Evolutionary conservation across 495 filamentous ascomycete species (phyloP), one percentile per base, ranked within the genome.

Genomic region (Astrocystis sublimbata): DNA sequence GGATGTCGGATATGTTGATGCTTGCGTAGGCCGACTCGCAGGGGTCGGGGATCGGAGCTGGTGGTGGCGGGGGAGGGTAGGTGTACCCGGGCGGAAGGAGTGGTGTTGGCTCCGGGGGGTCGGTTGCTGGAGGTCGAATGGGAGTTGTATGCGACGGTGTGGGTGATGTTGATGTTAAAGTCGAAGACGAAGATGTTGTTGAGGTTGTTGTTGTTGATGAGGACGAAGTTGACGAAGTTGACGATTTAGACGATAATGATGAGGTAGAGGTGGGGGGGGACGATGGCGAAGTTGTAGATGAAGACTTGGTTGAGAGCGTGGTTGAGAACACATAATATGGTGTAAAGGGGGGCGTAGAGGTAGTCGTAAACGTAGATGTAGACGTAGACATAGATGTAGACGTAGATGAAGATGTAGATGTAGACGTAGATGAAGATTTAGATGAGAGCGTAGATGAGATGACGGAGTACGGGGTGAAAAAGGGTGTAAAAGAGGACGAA

Each of bases 1-100:
- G 60, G 13, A 71, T 66, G 0, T 57, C 51, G 0, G 63, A 53
- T 5, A 71, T 46, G 63, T 71, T 61, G 49, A 65, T 62, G 6
- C 43, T 60, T 24, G 61, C 33, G 66, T 68, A 71, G 2, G 30
- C 13, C 0, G 42, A 30, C 23, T 52, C 54, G 63, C 68, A 71
- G 13, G 46, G 46, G 24, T 49, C 46, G 15, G 46, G 45, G 23
- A 49, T 41, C 8, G 30, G 47, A 6, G 17, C 42, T 6, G 19
- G 31, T 7, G 17, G 36, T n/a, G 21, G 55, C 49, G 30, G 33
- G 31, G n/a, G 24, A 42, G 19, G 33, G 50, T 19, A 13, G 43
- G 43, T 43, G 58, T 26, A 3, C 10, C 41, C 8, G 17, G 41
- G 12, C 41, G 43, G 2, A 3, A 26, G 26, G 2, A 26, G 26